phyloP scores from a whole-genome alignment of 2,329 filamentous ascomycete species.

The Colletotrichum endophyticum region DNA sequence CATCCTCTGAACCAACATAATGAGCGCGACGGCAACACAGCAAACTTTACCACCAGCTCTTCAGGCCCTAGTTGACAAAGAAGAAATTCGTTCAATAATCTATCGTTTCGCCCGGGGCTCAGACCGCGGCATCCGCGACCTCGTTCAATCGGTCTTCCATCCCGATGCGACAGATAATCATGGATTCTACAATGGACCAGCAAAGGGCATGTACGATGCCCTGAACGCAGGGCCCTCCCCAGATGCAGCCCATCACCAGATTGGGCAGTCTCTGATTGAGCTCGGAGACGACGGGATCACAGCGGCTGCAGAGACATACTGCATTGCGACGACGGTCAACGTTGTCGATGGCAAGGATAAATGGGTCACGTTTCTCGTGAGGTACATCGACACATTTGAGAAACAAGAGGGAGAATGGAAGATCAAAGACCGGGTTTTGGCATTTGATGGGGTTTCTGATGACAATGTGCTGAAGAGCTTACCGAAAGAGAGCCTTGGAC shows the following conservation, averaged over 20 bases:
- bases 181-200: background rate
- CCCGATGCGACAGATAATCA: background rate
- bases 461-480: background rate
- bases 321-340: background rate
- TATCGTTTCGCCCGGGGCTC: background rate
- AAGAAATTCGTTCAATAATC: background rate
- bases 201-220: background rate
- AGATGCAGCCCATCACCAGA: background rate
- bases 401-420: background rate
- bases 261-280: background rate
- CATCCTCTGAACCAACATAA: fast-evolving
- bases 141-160: background rate
- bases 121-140: background rate
- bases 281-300: background rate
- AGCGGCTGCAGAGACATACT: background rate
- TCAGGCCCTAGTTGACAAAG: background rate
- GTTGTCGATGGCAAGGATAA: background rate
- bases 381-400: background rate
- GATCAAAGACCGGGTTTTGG: background rate
- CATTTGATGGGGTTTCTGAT: background rate
- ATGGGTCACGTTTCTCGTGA: background rate
- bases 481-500: background rate
- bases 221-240: background rate
- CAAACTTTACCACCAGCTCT: fast-evolving
- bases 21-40: fast-evolving